Base-by-base conservation (phyloP, 2,329 filamentous ascomycete genomes). In the Ceratocystis variospora region DNA sequence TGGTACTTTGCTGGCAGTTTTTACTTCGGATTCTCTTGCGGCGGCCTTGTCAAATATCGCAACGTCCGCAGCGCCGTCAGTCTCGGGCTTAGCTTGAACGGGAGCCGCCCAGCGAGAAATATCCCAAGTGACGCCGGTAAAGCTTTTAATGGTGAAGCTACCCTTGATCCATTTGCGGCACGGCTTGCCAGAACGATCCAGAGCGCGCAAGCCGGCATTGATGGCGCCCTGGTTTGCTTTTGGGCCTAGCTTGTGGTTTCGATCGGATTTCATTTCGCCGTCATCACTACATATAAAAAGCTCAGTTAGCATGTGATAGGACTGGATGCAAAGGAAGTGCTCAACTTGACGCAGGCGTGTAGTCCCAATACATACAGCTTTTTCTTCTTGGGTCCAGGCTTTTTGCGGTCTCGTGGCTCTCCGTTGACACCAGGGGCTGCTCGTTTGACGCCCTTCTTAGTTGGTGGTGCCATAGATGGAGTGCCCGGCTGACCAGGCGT, bases 171-270 rank as follows among this genome's bases (percentile, higher is more conserved):
- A 99, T 75, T 87, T 92, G 70, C 93, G 89, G 76, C 92, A 96
- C 8, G 94, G 92, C 73, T 93, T 89, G 70, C 93, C 93, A 6
- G 88, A 88, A 68, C 93, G 87, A 76, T 99, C 94, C 70, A 99
- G 88, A 12, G 94, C 93, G 66, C 94, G 90, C 62, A 99, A 86
- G 64, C 90, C 90, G 65, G 94, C 94, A 74, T 99, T 99, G 81
- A 99, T 99, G 68, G 93, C 93, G 70, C 94, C 94, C 72, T 93
- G 89, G 75, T 96, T 97, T 63, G 93, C 93, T 76, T 96, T 97
- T 71, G 94, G 94, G 2, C 93, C 93, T 31, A 97, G 87, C 75
- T 96, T 96, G 77, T 93, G 89, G 63, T 78, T 77, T 59, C 79
- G 76, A 71, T 80, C 78, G 68, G 75, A 75, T 71, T 76, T 80